Conservation (phyloP, 768 basidiomycete species). For the Leccinum uliginosum region DNA sequence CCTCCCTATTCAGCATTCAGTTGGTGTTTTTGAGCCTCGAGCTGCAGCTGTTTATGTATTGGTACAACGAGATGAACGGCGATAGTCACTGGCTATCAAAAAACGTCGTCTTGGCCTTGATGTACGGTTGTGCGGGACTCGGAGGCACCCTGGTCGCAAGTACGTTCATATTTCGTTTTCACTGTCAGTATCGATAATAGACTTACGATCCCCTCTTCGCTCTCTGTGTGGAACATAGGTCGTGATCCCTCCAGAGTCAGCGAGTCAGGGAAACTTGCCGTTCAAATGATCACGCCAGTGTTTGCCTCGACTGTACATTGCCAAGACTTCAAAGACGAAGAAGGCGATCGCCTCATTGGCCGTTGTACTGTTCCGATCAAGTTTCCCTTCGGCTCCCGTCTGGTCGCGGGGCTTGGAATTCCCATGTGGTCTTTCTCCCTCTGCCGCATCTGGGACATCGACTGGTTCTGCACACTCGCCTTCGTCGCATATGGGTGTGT, state of each 20-base stretch:
- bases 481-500: constrained; percentile 32
- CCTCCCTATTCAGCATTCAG: constrained; percentile 29
- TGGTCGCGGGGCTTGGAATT: constrained; percentile 31
- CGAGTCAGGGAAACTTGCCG: constrained; percentile 27
- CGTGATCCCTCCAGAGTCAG: constrained; percentile 23
- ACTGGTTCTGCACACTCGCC: constrained; percentile 17
- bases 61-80: constrained; percentile 38
- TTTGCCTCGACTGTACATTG: constrained; percentile 45
- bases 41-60: constrained; percentile 29
- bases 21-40: constrained; percentile 32
- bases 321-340: constrained; percentile 45
- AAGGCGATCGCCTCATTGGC: constrained; percentile 38
- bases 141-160: constrained; percentile 38
- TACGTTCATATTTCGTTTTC: constrained; percentile 12
- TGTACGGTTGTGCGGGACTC: constrained; percentile 35
- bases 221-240: constrained; percentile 8
- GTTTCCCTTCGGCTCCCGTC: constrained; percentile 35
- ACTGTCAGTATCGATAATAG: too few relatives aligned
- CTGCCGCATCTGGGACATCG: constrained; percentile 34
- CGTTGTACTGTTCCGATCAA: constrained; percentile 43
- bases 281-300: constrained; percentile 34
- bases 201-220: neutral
- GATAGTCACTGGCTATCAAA: constrained; percentile 37
- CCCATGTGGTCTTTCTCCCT: constrained; percentile 38
- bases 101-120: constrained; percentile 36